Evolutionary conservation across 1,139 yeast species (phyloP).

Genomic region (Yamadazyma diddensiae): DNA sequence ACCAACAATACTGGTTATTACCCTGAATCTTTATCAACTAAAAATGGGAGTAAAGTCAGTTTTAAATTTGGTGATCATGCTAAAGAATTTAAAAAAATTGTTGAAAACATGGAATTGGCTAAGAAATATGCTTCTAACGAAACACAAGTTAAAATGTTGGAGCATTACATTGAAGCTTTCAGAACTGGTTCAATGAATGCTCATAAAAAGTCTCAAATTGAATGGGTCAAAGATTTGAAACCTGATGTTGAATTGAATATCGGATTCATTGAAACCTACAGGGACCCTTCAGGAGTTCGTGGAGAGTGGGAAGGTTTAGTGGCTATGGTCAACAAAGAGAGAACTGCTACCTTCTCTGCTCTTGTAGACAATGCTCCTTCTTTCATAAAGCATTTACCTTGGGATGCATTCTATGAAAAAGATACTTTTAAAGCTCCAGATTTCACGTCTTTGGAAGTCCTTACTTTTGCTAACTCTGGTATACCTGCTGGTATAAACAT

Average conservation of each 20-base stretch:
- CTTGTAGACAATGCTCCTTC: conserved; percentile 66
- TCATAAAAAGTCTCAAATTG: conserved; percentile 78
- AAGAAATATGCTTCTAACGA: conserved; percentile 66
- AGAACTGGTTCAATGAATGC: conserved; percentile 81
- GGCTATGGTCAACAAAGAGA: conserved; percentile 86
- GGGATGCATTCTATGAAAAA: conserved; percentile 74
- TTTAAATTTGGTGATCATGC: conserved; percentile 77
- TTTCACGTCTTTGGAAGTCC: conserved; percentile 83
- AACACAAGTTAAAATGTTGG: conserved; percentile 64
- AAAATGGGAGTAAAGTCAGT: conserved; percentile 32
- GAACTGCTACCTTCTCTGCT: conserved; percentile 73
- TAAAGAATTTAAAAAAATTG: conserved; percentile 59
- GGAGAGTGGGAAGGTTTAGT: conserved; percentile 95
- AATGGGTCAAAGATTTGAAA: conserved; percentile 84
- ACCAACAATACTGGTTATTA: conserved; percentile 43
- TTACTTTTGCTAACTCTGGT: conserved; percentile 87
- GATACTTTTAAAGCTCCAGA: conserved; percentile 89
- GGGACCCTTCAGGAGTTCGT: conserved; percentile 88
- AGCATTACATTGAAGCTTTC: conserved; percentile 66
- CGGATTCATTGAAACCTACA: conserved; percentile 88
- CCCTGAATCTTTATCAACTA: conserved; percentile 26
- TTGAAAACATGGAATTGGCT: conserved; percentile 55
- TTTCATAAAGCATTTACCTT: conserved; percentile 68
- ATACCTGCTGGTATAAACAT: conserved; percentile 91
- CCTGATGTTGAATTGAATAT: conserved; percentile 83